Evolutionary conservation across 257 asterid species (phyloP).

Genomic region (Gentiana macrophylla): DNA sequence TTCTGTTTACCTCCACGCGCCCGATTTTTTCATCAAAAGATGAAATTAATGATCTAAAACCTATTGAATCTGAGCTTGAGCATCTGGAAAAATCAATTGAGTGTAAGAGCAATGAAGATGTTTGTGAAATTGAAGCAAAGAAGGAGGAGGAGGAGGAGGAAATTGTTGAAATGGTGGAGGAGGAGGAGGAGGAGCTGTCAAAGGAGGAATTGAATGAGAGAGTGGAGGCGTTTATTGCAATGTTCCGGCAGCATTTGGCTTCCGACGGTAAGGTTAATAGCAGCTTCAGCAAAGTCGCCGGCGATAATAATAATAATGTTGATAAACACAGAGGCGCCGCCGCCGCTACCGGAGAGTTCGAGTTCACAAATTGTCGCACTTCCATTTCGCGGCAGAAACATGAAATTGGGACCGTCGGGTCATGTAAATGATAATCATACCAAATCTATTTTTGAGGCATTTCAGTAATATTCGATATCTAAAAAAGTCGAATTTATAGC

Average conservation of each 20-base stretch:
- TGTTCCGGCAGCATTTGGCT: constrained; percentile 86
- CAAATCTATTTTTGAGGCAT: too few species aligned
- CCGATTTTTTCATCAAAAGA: background rate
- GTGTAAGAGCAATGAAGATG: background rate
- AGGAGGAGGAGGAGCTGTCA: constrained; percentile 38
- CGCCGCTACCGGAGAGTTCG: too few species aligned
- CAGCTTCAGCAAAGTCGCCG: constrained; percentile 8
- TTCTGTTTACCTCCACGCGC: constrained; percentile 59
- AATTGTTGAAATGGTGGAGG: background rate
- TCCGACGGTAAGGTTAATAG: constrained; percentile 54
- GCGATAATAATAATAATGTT: too few species aligned
- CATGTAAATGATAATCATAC: too few species aligned
- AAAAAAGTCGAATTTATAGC: too few species aligned
- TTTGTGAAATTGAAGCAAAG: background rate
- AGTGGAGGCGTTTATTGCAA: constrained; percentile 83
- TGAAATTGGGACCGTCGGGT: too few species aligned
- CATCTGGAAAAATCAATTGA: background rate
- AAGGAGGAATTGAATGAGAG: constrained; percentile 73
- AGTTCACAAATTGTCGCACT: too few species aligned
- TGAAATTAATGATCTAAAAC: background rate
- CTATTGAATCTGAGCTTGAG: background rate
- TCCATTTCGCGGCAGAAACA: too few species aligned
- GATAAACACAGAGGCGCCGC: too few species aligned
- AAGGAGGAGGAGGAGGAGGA: background rate
- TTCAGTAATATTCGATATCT: too few species aligned